Base-by-base conservation (phyloP, 2,329 filamentous ascomycete species). In the Fusarium irregulare region DNA sequence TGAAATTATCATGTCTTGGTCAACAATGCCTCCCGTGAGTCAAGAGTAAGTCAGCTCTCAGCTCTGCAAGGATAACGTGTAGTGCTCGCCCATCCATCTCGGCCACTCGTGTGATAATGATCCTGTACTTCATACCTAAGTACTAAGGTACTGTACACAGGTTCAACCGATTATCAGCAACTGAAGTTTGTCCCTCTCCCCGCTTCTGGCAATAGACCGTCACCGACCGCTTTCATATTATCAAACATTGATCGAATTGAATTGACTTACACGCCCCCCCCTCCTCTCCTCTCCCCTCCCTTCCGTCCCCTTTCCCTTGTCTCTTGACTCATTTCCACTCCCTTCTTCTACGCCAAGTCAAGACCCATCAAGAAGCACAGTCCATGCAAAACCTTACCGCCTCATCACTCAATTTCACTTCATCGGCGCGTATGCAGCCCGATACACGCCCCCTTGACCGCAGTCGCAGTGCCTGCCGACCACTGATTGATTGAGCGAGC, bases 321-420 rank as follows among this genome's bases (percentile, higher is more conserved):
- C 55, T 32, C 62, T 60, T 63, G 58, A 56, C 66, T 66, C 56
- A 55, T 66, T 56, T 56, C 40, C 63, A 70, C 48, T 55, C 51
- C 48, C 48, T 55, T 63, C 34, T 50, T n/a, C 20, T 59, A 53
- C 56, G 59, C 44, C 53, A 34, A 53, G 32, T 27, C 28, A 56
- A 37, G 57, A 37, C 51, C 46, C 16, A 23, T 51, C 32, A 34
- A 50, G 20, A 57, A 51, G 49, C 63, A 50, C 61, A 66, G 63
- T 47, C 64, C 64, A 63, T 18, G 63, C 56, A 69, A 69, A 69
- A 69, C 50, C n/a, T 69, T 69, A 40, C 50, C 66, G 61, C 66
- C 42, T 69, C 66, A 23, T 67, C 61, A 58, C 41, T 59, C 55
- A 25, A 58, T 20, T 45, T 64, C 61, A 58, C 41, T 59, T 58